Base-by-base conservation (phyloP, 2,329 filamentous ascomycete genomes). In the Cladophialophora psammophila region DNA sequence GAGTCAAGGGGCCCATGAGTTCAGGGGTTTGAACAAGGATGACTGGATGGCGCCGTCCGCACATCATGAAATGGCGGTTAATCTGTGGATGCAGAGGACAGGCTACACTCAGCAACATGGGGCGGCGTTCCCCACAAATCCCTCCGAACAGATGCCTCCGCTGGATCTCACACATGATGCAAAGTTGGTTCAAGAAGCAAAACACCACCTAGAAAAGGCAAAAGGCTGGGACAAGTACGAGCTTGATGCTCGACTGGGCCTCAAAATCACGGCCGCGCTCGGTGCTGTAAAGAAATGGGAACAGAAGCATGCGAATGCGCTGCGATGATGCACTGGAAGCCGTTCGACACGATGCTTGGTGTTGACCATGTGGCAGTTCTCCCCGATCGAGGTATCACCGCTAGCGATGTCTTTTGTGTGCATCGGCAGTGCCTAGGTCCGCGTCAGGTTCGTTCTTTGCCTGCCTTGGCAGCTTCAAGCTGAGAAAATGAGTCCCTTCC, bases 41-140 rank as follows among this genome's bases (percentile, higher is more conserved):
- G 80, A 84, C 66, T 85, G 83, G 90, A 91, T 77, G 81, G 82
- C 89, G 85, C 92, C 94, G 0, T 87, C 89, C 0, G 93, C 91
- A 1, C 85, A 92, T 71, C 97, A 97, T 78, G 95, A 99, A 79
- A 87, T 95, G 82, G 93, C 89, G 0, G 92, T 91, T 7, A 87
- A 92, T 63, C 82, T 90, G 1, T 99, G 94, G 94, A 84, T 86
- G 65, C 90, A 94, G 74, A 73, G 83, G 8, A 76, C 76, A 67
- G 79, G 69, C 59, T 83, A 79, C 69, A 63, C 31, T 40, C 55
- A 63, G 7, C 73, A 42, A 63, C 78, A 77, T 35, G 80, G 36
- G 73, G 79, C 63, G 70, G 63, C 62, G 7, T 55, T 57, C 53
- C 40, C 18, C 1, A 40, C 38, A 15, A 42, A 60, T 42, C 45